A percentile compares a stretch with the other conserved stretches of the same genome.
phyloP scores from a whole-genome alignment of 176 grass and related monocot genomes.

The Areca catechu region DNA sequence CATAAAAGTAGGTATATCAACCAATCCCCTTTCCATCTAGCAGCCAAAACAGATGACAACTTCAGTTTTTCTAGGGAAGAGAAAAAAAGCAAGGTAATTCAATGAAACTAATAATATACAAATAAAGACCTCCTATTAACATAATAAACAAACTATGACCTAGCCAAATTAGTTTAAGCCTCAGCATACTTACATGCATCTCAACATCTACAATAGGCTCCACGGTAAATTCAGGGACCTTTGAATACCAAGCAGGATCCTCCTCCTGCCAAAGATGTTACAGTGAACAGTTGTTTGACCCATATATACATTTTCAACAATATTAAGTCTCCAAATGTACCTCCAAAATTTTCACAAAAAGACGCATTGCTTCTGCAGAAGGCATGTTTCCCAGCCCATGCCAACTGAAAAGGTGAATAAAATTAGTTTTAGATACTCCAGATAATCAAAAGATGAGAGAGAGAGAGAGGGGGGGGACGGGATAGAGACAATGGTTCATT shows the following conservation, averaged over 20 bases:
- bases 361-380: slow-evolving; percentile 82
- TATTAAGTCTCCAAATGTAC: slow-evolving; percentile 21
- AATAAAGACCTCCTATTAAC: too few species aligned
- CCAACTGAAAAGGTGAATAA: slow-evolving; percentile 47
- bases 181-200: slow-evolving; percentile 61
- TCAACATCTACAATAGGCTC: slow-evolving; percentile 76
- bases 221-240: slow-evolving; percentile 49
- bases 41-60: too few species aligned
- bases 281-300: neutral
- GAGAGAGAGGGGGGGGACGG: neutral
- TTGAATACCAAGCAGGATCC: slow-evolving; percentile 98
- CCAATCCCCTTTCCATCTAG: too few species aligned
- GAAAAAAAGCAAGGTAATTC: too few species aligned
- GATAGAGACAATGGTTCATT: neutral
- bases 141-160: neutral
- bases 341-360: slow-evolving; percentile 99
- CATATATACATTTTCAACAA: too few species aligned
- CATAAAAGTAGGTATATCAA: too few species aligned
- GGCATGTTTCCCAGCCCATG: slow-evolving; percentile 87
- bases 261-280: slow-evolving; percentile 52
- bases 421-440: neutral
- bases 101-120: too few species aligned
- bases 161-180: neutral
- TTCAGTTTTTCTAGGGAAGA: too few species aligned
- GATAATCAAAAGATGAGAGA: neutral